Evolutionary conservation across 2,329 filamentous ascomycete genomes (phyloP).

Genomic region (Bipolaris zeicola): DNA sequence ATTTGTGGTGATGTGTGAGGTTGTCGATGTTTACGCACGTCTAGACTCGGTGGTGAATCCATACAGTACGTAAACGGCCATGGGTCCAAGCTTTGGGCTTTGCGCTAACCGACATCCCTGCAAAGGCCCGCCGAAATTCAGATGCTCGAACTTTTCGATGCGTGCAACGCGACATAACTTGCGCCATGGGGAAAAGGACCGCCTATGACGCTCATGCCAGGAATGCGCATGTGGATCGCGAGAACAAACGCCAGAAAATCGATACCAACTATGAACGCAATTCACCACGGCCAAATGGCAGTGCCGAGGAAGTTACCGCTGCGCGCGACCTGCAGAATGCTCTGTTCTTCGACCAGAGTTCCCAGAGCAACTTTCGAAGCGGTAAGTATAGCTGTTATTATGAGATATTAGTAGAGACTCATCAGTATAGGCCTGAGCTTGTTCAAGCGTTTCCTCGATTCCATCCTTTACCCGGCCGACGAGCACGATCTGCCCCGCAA

Average conservation of each 20-base stretch:
- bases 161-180: constrained; percentile 12
- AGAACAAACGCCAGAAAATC: constrained; percentile 42
- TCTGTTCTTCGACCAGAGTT: constrained; percentile 46
- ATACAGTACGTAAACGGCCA: not conserved
- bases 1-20: not conserved
- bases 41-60: not conserved
- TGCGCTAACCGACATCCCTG: constrained; percentile 22
- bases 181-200: constrained; percentile 41
- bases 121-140: constrained; percentile 23
- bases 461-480: constrained; percentile 61
- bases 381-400: constrained; percentile 22
- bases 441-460: constrained; percentile 73
- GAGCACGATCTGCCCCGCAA: constrained; percentile 56
- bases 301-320: constrained; percentile 40
- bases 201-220: constrained; percentile 39
- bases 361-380: constrained; percentile 35
- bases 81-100: not conserved
- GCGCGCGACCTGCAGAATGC: constrained; percentile 45
- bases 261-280: constrained; percentile 34
- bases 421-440: constrained; percentile 64
- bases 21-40: constrained; percentile 9
- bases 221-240: constrained; percentile 26
- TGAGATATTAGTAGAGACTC: constrained; percentile 6
- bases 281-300: constrained; percentile 25
- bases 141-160: constrained; percentile 22